A percentile compares a stretch with the other conserved stretches of the same genome.
Conservation (phyloP, 192 early-diverging fungal species). For the Funneliformis geosporum region DNA sequence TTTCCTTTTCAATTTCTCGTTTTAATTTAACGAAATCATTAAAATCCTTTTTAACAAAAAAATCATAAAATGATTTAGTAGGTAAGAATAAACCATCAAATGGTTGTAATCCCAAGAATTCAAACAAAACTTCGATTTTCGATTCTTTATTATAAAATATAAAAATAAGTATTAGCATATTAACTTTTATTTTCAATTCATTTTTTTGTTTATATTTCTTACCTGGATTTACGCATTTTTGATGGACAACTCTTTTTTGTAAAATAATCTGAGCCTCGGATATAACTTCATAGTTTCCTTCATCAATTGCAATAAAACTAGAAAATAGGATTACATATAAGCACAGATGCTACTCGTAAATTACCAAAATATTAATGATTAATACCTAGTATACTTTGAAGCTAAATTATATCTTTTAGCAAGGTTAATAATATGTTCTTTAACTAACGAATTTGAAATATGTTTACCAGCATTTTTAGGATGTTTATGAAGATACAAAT, state of each 20-base stretch:
- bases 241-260: no score
- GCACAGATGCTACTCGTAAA: no score
- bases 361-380: background rate
- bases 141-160: background rate
- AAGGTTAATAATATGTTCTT: background rate
- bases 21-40: background rate
- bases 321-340: no score
- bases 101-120: slow-evolving; percentile 24
- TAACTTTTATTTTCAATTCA: background rate
- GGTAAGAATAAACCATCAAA: slow-evolving; percentile 25
- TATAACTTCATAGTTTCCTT: no score
- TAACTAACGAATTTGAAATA: background rate
- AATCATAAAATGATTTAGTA: background rate
- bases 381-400: slow-evolving; percentile 22
- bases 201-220: background rate
- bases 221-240: background rate
- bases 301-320: no score
- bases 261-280: no score
- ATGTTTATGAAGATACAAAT: slow-evolving; percentile 10
- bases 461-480: background rate
- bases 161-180: background rate
- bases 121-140: slow-evolving; percentile 12
- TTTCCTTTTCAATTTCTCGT: background rate
- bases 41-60: background rate
- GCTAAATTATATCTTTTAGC: background rate